Base-by-base conservation (phyloP, 495 filamentous ascomycete species). In the Neurospora tetraspora region DNA sequence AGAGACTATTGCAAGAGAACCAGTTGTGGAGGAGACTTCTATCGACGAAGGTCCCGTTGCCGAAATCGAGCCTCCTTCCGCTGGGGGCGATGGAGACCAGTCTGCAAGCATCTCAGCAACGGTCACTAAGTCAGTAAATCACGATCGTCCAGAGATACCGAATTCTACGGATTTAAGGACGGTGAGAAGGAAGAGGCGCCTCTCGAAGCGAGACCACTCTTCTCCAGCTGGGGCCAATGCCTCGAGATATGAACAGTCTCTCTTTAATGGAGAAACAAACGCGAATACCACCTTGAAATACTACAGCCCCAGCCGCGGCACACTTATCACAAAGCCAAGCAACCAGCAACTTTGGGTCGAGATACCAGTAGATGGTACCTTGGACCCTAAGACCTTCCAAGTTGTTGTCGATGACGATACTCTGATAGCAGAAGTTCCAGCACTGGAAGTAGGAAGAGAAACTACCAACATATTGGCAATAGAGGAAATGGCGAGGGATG, bases 301-400 rank as follows among this genome's bases (percentile, higher is more conserved):
- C 6, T 34, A 65, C 53, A 31, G 53, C 14, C 27, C 53, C 14
- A 65, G 53, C 53, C 14, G 27, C 16, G 20, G 20, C 4, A 76
- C 38, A 39, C n/a, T 73, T 16, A 23, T 69, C 18, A 69, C 27
- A 12, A 80, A 80, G 42, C 77, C 79, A 31, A 70, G 20, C 23
- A 76, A 76, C 42, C 79, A 80, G 39, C 73, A 27, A 9, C 47
- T 80, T n/a, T 69, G 68, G 12, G 79, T 80, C 36, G 79, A 80
- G 20, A 76, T 80, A 65, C 53, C 53, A 16, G 53, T 18, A 16
- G 7, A 65, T 18, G 27, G 53, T 18, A 36, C 7, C 23, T 36
- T 65, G 27, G 53, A 31, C 14, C 53, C 53, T 36, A 16, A 34
- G 53, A 14, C 23, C 53, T 65, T 65, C 6, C 23, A 65, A 65